Evolutionary conservation across 257 asterid genomes (phyloP).

Genomic region (Salvia miltiorrhiza): DNA sequence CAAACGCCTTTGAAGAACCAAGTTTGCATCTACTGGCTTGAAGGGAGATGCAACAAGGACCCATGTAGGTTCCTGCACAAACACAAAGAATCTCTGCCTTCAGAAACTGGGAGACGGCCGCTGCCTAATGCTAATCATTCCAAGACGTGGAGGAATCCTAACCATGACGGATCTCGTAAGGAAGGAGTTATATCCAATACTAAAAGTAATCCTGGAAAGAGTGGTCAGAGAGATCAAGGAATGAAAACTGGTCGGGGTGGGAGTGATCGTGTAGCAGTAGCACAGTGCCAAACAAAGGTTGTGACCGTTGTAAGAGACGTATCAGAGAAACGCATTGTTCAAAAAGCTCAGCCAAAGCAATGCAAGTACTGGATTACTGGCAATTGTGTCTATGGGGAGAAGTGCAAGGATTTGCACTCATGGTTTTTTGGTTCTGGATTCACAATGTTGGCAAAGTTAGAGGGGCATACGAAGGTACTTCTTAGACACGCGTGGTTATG

Average conservation of each 20-base stretch:
- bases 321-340: background rate
- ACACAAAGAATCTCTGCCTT: slow-evolving; percentile 28
- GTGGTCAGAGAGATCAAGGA: background rate
- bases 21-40: slow-evolving; percentile 51
- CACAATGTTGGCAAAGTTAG: slow-evolving; percentile 43
- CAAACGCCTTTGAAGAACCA: slow-evolving; percentile 16
- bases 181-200: background rate
- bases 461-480: slow-evolving; percentile 52
- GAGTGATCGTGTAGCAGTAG: background rate
- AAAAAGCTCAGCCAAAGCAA: slow-evolving; percentile 24
- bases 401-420: slow-evolving; percentile 44
- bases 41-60: slow-evolving; percentile 50
- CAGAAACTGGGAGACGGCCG: slow-evolving; percentile 9
- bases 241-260: background rate
- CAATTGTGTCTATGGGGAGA: slow-evolving; percentile 44
- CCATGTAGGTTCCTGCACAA: slow-evolving; percentile 51
- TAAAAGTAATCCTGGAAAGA: background rate
- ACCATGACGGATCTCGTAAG: background rate
- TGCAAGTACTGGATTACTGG: slow-evolving; percentile 43
- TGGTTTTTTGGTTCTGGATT: slow-evolving; percentile 47
- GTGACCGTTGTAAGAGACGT: slow-evolving; percentile 6
- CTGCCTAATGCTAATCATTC: background rate
- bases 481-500: background rate
- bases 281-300: background rate
- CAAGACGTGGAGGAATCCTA: slow-evolving; percentile 27